Conservation (phyloP, 2,329 filamentous ascomycete species). For the Alternaria tenuissima region DNA sequence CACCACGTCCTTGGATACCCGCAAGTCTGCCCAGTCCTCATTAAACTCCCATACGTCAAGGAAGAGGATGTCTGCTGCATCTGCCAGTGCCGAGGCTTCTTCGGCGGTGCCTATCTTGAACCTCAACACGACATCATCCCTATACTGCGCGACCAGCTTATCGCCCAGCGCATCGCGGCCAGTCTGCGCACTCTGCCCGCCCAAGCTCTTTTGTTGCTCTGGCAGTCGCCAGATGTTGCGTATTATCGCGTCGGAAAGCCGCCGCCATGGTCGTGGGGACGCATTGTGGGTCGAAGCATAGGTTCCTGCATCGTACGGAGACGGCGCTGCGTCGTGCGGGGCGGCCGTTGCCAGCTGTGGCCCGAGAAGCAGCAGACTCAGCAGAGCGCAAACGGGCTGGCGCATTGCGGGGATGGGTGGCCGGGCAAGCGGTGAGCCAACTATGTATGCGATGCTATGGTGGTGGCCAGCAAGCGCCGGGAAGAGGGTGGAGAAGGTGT, state of each 20-base stretch:
- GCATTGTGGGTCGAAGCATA: constrained; percentile 23
- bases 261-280: constrained; percentile 46
- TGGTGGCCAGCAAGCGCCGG: constrained; percentile 6
- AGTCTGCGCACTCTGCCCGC: neutral
- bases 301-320: constrained; percentile 20
- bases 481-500: neutral
- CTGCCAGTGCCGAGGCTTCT: constrained; percentile 75
- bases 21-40: constrained; percentile 82
- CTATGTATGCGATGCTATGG: neutral
- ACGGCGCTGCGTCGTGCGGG: constrained; percentile 38
- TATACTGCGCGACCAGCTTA: constrained; percentile 64
- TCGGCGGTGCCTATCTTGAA: constrained; percentile 78
- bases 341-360: constrained; percentile 40
- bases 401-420: constrained; percentile 34
- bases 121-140: constrained; percentile 84
- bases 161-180: constrained; percentile 19
- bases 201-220: constrained; percentile 25
- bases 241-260: constrained; percentile 48
- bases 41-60: constrained; percentile 92
- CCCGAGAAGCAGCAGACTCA: constrained; percentile 43
- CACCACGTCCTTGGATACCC: constrained; percentile 78
- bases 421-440: neutral
- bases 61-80: constrained; percentile 77
- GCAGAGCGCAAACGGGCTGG: constrained; percentile 34
- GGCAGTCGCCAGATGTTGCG: constrained; percentile 42